Base-by-base conservation (phyloP, 1,139 yeast species). In the Wickerhamiella infanticola region DNA sequence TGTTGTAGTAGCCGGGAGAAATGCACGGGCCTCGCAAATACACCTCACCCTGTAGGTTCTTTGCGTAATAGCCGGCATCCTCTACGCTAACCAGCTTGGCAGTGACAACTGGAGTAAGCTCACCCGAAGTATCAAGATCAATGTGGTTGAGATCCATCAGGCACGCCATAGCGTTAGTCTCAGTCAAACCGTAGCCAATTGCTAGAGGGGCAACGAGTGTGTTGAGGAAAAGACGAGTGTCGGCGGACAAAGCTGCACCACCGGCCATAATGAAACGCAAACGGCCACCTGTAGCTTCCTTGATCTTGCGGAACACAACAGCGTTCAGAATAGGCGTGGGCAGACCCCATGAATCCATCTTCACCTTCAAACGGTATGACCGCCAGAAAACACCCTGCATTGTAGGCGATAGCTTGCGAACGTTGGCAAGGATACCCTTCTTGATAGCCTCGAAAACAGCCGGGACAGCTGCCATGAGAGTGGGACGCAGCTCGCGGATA, bases 361-460 rank as follows among this genome's bases (percentile, higher is more conserved):
- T 66, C 23, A 68, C 55, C 67, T 90, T 93, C 47, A 93, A 75
- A 55, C 73, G 72, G 65, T 70, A 86, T 11, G 95, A 94, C 38
- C 77, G 71, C 98, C 98, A 93, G 64, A 90, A 93, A 41, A 90
- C 58, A 63, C 75, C 82, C 66, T 86, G 95, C 38, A 76, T 72
- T 36, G 81, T 55, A 13, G 76, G 57, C 11, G 95, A 83, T 58
- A 73, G 73, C 56, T 76, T 75, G 53, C 71, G 69, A 51, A 93
- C 73, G 67, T 88, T 88, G 47, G 76, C 74, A 52, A 84, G 56
- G 49, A 90, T 82, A 48, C 98, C 99, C 69, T 90, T 90, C 66
- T 94, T 81, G 50, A 90, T 85, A 31, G 81, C 74, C 69, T 90
- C 99, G 95, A 96, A 93, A 47, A 90, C 97, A 2, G 98, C 95